phyloP scores from a whole-genome alignment of 371 early-diverging fungal genomes.

The Lichtheimia hyalospora region DNA sequence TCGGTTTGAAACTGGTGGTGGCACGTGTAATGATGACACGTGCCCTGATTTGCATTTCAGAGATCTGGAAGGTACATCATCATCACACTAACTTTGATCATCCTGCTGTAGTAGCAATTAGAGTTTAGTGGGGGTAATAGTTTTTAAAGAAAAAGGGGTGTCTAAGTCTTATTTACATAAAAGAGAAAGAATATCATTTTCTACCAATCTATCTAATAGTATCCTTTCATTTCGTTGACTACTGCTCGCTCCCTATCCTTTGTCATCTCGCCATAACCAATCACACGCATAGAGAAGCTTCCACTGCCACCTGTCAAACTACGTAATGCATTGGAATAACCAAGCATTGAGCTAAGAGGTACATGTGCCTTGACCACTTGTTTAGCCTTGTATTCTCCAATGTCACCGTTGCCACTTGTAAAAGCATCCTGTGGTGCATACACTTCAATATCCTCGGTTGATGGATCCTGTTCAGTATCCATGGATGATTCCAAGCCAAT shows the following conservation, averaged over 20 bases:
- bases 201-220: constrained; percentile 9
- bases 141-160: too few relatives aligned
- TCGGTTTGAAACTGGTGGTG: constrained; percentile 19
- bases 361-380: constrained; percentile 69
- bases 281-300: constrained; percentile 81
- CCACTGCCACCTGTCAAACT: constrained; percentile 87
- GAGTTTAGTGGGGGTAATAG: neutral
- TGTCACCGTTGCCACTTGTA: constrained; percentile 20
- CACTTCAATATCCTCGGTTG: constrained; percentile 28
- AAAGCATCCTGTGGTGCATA: constrained; percentile 59
- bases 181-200: neutral
- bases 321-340: constrained; percentile 84
- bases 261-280: constrained; percentile 80
- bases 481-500: constrained; percentile 39
- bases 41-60: constrained; percentile 24
- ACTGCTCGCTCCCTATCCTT: constrained; percentile 70
- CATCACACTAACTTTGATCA: neutral
- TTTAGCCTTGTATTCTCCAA: constrained; percentile 42
- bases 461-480: constrained; percentile 27
- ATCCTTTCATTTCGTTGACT: constrained; percentile 62
- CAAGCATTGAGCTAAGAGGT: constrained; percentile 84
- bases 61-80: constrained; percentile 15
- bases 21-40: constrained; percentile 30
- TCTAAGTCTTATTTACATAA: neutral
- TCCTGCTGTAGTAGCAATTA: neutral